Percentiles rank a stretch among this genome's conserved stretches.
Conservation (phyloP, 441 rosid species). For the Mallotus japonicus region DNA sequence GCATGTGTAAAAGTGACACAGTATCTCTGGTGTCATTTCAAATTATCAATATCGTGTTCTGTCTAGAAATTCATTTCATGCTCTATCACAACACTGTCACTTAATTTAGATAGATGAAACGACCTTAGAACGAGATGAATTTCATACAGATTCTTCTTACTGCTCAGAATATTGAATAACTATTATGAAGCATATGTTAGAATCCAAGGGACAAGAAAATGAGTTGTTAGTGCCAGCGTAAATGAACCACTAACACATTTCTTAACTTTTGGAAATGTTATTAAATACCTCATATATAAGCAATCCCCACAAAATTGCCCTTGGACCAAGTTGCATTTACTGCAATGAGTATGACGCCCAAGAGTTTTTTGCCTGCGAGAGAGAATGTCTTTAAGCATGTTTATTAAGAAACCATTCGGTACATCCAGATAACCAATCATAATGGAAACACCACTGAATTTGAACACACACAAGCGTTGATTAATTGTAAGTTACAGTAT, state of each 20-base stretch:
- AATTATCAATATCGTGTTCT: too few relatives aligned
- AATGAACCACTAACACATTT: not conserved
- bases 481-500: not conserved
- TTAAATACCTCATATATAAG: slow-evolving; percentile 65
- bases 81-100: too few relatives aligned
- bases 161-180: not conserved
- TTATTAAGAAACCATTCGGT: not conserved
- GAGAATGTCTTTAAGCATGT: slow-evolving; percentile 15
- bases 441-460: not conserved
- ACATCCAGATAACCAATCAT: not conserved
- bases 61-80: too few relatives aligned
- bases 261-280: not conserved
- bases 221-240: not conserved
- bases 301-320: slow-evolving; percentile 96
- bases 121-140: not conserved
- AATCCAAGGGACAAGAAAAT: not conserved
- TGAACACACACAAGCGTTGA: not conserved
- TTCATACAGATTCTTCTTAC: not conserved
- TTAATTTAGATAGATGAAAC: too few relatives aligned
- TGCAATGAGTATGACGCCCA: slow-evolving; percentile 62
- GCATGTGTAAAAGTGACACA: not conserved
- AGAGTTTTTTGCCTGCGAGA: slow-evolving; percentile 75
- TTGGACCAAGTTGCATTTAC: slow-evolving; percentile 58
- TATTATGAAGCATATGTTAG: not conserved
- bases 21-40: not conserved